Evolutionary conservation across 805 yeast genomes (phyloP).

Genomic region (Candida parachauliodes): DNA sequence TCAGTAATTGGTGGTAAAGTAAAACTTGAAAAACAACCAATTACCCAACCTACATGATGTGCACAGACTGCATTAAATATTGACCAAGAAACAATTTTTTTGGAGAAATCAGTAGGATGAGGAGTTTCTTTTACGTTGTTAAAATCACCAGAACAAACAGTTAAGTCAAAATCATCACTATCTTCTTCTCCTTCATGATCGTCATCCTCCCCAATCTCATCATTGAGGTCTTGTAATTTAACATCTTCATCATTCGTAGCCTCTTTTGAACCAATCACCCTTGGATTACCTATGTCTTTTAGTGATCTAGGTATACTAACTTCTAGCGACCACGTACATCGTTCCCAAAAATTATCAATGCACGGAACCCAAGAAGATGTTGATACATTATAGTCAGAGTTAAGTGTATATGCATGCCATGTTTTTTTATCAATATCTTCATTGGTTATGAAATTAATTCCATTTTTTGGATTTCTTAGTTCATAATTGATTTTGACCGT

Average conservation of each 20-base stretch:
- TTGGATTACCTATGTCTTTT: slow-evolving; percentile 57
- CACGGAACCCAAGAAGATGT: slow-evolving; percentile 99
- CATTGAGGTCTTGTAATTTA: slow-evolving; percentile 20
- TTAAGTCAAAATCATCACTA: slow-evolving; percentile 47
- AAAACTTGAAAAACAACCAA: slow-evolving; percentile 77
- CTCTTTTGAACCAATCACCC: slow-evolving; percentile 40
- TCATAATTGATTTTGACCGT: slow-evolving; percentile 66
- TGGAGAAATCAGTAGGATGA: slow-evolving; percentile 70
- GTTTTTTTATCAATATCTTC: slow-evolving; percentile 42
- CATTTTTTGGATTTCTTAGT: slow-evolving; percentile 63
- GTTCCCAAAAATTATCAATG: slow-evolving; percentile 81
- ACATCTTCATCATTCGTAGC: slow-evolving; percentile 17
- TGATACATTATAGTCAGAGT: slow-evolving; percentile 71
- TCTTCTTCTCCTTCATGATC: slow-evolving; percentile 44
- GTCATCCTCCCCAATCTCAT: slow-evolving; percentile 36
- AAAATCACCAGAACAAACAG: slow-evolving; percentile 69
- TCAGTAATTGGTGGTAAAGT: slow-evolving; percentile 41
- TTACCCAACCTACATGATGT: slow-evolving; percentile 92
- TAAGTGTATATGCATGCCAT: slow-evolving; percentile 87
- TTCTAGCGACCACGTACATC: slow-evolving; percentile 89
- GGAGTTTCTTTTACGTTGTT: slow-evolving; percentile 64
- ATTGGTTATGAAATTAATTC: slow-evolving; percentile 72
- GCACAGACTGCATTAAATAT: slow-evolving; percentile 84
- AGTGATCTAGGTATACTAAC: slow-evolving; percentile 80
- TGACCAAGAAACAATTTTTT: slow-evolving; percentile 71